Evolutionary conservation across 2,329 filamentous ascomycete genomes (phyloP).

Genomic region (Biscogniauxia sp.): DNA sequence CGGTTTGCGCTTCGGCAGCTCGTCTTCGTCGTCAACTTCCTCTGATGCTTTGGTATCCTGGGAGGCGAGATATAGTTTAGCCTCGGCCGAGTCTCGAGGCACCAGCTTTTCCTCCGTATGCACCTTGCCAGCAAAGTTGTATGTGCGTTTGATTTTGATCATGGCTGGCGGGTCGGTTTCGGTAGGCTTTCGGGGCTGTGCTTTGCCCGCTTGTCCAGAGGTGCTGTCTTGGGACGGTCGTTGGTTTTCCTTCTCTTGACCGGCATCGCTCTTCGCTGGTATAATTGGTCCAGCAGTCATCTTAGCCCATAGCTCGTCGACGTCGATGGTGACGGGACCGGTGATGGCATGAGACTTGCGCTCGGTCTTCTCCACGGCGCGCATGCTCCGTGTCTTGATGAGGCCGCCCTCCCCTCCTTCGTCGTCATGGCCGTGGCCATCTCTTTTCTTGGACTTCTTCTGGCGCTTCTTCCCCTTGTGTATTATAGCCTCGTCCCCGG

Average conservation of each 20-base stretch:
- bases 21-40: constrained; percentile 26
- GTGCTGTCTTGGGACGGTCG: constrained; percentile 8
- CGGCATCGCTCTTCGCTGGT: constrained; percentile 27
- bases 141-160: constrained; percentile 67
- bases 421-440: constrained; percentile 39
- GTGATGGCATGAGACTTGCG: constrained; percentile 49
- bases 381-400: constrained; percentile 71
- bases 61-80: constrained; percentile 60
- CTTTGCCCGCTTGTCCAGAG: constrained; percentile 10
- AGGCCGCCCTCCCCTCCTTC: constrained; percentile 61
- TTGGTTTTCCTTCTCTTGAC: constrained; percentile 17
- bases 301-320: constrained; percentile 67
- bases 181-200: constrained; percentile 3
- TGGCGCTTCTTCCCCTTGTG: constrained; percentile 56
- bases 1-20: constrained; percentile 43
- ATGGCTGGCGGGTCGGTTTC: constrained; percentile 35
- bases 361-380: constrained; percentile 64
- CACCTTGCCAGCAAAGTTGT: constrained; percentile 72
- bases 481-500: constrained; percentile 71
- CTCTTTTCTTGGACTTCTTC: constrained; percentile 46
- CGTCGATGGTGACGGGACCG: constrained; percentile 66
- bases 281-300: constrained; percentile 53
- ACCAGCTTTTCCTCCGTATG: constrained; percentile 72
- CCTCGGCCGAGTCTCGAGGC: constrained; percentile 62
- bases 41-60: constrained; percentile 35